A percentile compares a stretch with the other conserved stretches of the same genome.
Evolutionary conservation across 495 filamentous ascomycete species (phyloP).

Genomic region (Aeminium ludgeri): DNA sequence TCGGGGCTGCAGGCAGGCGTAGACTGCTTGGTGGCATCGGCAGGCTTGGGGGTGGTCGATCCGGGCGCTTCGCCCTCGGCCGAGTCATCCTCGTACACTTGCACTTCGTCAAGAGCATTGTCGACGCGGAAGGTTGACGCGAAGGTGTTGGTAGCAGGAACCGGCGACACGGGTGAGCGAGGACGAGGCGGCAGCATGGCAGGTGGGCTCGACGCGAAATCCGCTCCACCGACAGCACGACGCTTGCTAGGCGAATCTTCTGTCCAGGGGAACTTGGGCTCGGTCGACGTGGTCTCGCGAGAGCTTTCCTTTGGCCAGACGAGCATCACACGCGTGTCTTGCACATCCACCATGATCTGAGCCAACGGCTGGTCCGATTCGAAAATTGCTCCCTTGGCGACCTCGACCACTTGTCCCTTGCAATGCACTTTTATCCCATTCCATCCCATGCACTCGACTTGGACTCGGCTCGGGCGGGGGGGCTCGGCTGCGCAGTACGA

Average conservation of each 20-base stretch:
- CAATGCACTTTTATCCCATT: constrained; percentile 90
- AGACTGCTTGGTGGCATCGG: constrained; percentile 10
- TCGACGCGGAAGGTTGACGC: constrained; percentile 31
- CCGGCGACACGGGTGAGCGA: constrained; percentile 58
- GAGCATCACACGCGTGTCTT: constrained; percentile 75
- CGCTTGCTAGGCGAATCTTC: constrained; percentile 29
- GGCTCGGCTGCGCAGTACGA: constrained; percentile 52
- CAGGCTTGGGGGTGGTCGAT: constrained; percentile 5
- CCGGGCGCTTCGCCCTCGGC: constrained; percentile 21
- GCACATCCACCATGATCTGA: constrained; percentile 91
- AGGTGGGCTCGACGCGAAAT: constrained; percentile 46
- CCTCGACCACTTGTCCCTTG: constrained; percentile 69
- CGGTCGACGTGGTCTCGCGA: constrained; percentile 42
- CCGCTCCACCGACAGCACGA: constrained; percentile 23
- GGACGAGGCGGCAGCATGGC: constrained; percentile 39
- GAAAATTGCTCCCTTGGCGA: constrained; percentile 78
- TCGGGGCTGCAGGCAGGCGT: not conserved
- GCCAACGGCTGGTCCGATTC: constrained; percentile 75
- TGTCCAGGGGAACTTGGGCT: constrained; percentile 53
- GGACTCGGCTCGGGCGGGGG: constrained; percentile 43
- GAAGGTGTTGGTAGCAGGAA: constrained; percentile 30
- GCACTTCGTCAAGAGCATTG: constrained; percentile 32
- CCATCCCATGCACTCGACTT: constrained; percentile 85
- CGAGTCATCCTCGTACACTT: constrained; percentile 44
- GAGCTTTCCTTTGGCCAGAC: constrained; percentile 59